These are phyloP conservation scores for Tagetes erecta DNA, from an alignment of 129 eudicot species.

Conservation along the genomic window DNA sequence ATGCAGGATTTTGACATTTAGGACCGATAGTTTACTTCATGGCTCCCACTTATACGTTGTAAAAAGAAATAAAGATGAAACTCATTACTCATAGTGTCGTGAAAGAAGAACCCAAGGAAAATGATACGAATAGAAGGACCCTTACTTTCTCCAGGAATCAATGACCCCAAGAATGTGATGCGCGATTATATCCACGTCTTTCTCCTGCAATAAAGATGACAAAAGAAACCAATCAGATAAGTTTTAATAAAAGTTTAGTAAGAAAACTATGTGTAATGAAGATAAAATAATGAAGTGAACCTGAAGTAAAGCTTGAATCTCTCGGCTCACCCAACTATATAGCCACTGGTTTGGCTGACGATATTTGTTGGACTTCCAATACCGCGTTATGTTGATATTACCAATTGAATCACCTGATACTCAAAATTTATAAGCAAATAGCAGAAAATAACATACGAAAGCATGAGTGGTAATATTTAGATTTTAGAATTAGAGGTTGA, in stretches of 20 bases:
- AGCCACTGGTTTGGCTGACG: conserved; percentile 69
- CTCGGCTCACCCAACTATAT: conserved; percentile 72
- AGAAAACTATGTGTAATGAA: neutral
- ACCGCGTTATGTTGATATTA: conserved; percentile 44
- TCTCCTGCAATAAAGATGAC: conserved; percentile 52
- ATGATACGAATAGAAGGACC: neutral
- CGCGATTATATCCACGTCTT: conserved; percentile 72
- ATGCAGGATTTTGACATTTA: conserved; percentile 3
- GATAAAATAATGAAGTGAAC: conserved; percentile 31
- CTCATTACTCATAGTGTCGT: neutral
- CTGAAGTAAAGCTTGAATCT: conserved; percentile 83
- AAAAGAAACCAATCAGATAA: conserved; percentile 12
- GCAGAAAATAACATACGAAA: neutral
- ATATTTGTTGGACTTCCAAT: conserved; percentile 80
- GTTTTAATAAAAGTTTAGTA: neutral
- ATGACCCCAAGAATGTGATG: conserved; percentile 74
- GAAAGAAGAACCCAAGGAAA: neutral
- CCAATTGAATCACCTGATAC: conserved; percentile 44
- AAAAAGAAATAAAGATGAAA: neutral
- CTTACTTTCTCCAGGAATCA: conserved; percentile 64
- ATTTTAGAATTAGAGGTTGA: neutral
- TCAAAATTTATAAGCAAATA: conserved; percentile 1
- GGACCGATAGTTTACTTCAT: neutral
- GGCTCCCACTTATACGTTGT: neutral
- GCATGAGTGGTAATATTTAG: neutral